phyloP scores from a whole-genome alignment of 805 yeast genomes.

The Wickerhamiella spandovensis region DNA sequence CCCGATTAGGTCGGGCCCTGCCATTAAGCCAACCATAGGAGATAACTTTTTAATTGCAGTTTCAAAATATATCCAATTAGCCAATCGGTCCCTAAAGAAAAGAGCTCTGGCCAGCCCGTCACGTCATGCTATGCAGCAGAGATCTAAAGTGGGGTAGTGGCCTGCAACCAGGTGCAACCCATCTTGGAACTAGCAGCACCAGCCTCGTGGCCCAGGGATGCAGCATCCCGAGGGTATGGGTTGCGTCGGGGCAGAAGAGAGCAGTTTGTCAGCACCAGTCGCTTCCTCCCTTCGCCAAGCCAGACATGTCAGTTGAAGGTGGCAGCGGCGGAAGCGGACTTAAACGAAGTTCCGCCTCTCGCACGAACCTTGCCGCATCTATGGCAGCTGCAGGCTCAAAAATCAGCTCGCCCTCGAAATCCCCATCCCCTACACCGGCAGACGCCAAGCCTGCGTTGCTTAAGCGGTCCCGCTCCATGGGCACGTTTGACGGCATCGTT shows the following conservation, averaged over 20 bases:
- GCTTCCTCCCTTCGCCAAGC: background rate
- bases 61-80: too few species aligned
- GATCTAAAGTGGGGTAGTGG: too few species aligned
- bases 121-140: too few species aligned
- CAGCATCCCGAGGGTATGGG: too few species aligned
- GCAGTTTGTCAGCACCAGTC: background rate
- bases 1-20: too few species aligned
- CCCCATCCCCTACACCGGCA: background rate
- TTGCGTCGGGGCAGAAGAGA: too few species aligned
- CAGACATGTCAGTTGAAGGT: background rate
- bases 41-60: too few species aligned
- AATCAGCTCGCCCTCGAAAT: background rate
- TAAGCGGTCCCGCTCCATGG: slow-evolving; percentile 9
- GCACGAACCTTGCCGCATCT: background rate
- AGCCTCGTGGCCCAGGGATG: background rate
- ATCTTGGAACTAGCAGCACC: too few species aligned
- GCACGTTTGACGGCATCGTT: slow-evolving; percentile 7
- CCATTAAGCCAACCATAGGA: too few species aligned
- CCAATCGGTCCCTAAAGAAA: too few species aligned
- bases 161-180: too few species aligned
- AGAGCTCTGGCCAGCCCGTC: too few species aligned
- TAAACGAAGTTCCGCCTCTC: background rate
- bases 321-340: background rate
- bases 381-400: background rate
- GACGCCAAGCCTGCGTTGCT: slow-evolving; percentile 1